Evolutionary conservation across 306 rosid species (phyloP), one percentile per base, ranked within the genome.

Genomic region (Vicia faba): DNA sequence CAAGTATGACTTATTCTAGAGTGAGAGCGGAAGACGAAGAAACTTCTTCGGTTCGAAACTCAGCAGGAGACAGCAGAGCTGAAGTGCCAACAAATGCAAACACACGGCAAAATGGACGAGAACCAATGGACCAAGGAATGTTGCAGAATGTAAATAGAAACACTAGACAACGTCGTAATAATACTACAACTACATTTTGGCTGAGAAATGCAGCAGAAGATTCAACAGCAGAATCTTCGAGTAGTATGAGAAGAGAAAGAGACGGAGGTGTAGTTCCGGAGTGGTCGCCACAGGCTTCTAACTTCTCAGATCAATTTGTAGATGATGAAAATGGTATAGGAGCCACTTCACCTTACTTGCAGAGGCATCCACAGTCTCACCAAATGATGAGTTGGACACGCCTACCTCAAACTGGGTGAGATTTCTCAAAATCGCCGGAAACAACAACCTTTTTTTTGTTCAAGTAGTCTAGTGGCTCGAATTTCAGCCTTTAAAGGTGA

Each of bases 401-500:
- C 81, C 83, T 92, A 78, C 88, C 96, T 69, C 98, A 92, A 66
- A 89, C 95, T 26, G 98, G 96, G 96, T 92, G 81, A 88, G 85
- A 66, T 61, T 71, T 80, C 60, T 16, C 78, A 20, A 51, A 51
- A 20, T 7, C 29, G 20, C 33, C 12, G 8, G 8, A 51, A 51
- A 20, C 33, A 51, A 19, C 58, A n/a, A n/a, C 9, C 2, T 31
- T 33, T 33, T 7, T 31, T 33, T 7, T 33, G 2, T 8, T 6
- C 9, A 33, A 7, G 9, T 33, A 33, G 38, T 33, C 38, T 7
- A 33, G 38, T 1, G 38, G 9, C 9, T 33, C 9, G 2, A 7
- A 33, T 33, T 33, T 33, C 38, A 33, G 2, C 2, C 38, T 33
- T 31, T 33, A 33, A 7, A 31, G 8, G 9, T 33, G 9, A 33